These are phyloP conservation scores for Echeveria elegans DNA, from an alignment of 164 flowering plant species.

Conservation along the genomic window DNA sequence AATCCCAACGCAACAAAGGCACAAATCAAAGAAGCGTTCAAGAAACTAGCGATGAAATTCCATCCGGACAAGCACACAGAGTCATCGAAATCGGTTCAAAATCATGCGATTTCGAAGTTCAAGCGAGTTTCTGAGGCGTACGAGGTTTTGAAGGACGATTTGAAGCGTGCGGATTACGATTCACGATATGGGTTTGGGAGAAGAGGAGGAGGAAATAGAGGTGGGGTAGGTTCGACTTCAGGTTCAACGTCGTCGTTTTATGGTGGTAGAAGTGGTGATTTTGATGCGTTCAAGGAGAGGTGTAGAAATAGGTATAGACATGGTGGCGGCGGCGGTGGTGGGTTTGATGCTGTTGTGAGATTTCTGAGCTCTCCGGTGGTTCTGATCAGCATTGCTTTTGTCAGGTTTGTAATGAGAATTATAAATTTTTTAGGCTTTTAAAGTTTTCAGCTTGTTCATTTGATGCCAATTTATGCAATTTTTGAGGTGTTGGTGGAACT, in stretches of 20 bases:
- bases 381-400: background rate
- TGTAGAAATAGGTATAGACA: background rate
- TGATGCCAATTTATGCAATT: too few species aligned
- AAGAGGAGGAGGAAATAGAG: background rate
- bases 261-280: constrained; percentile 3
- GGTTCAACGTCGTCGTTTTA: background rate
- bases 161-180: constrained; percentile 62
- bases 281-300: background rate
- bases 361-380: background rate
- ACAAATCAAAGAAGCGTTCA: constrained; percentile 71
- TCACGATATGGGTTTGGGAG: constrained; percentile 8
- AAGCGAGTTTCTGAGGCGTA: constrained; percentile 81
- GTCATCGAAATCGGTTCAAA: constrained; percentile 38
- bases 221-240: background rate
- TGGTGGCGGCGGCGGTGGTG: background rate
- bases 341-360: background rate
- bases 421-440: too few species aligned
- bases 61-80: constrained; percentile 84
- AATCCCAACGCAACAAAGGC: constrained; percentile 43
- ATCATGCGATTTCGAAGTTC: constrained; percentile 46
- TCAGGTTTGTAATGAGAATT: background rate
- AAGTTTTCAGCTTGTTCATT: too few species aligned
- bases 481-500: too few species aligned
- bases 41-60: constrained; percentile 54
- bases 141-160: constrained; percentile 58